Evolutionary conservation across 441 rosid genomes (phyloP).

Genomic region (Breynia disticha): DNA sequence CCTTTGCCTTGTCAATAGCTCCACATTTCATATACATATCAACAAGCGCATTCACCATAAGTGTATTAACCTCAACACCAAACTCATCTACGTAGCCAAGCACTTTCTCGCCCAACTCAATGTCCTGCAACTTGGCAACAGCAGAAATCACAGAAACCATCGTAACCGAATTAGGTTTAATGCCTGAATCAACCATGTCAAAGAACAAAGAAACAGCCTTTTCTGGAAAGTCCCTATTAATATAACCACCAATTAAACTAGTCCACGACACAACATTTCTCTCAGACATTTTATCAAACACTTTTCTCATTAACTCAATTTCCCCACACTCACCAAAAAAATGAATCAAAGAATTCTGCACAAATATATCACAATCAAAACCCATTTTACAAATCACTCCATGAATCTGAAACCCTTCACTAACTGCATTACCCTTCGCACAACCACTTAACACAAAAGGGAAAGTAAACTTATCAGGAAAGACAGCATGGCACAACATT

Average conservation of each 20-base stretch:
- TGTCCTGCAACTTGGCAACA: slow-evolving; percentile 58
- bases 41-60: slow-evolving; percentile 55
- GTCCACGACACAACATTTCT: slow-evolving; percentile 79
- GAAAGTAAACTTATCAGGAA: slow-evolving; percentile 55
- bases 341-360: slow-evolving; percentile 52
- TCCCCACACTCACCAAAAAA: slow-evolving; percentile 47
- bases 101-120: slow-evolving; percentile 37
- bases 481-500: slow-evolving; percentile 31
- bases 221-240: slow-evolving; percentile 29
- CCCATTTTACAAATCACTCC: slow-evolving; percentile 41
- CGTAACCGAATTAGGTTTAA: slow-evolving; percentile 45
- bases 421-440: slow-evolving; percentile 29
- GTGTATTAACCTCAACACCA: slow-evolving; percentile 34
- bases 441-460: slow-evolving; percentile 60
- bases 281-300: slow-evolving; percentile 56
- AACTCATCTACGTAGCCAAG: slow-evolving; percentile 25
- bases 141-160: slow-evolving; percentile 69
- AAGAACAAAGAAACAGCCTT: slow-evolving; percentile 56
- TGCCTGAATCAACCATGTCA: slow-evolving; percentile 40
- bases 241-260: slow-evolving; percentile 61
- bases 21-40: slow-evolving; percentile 78
- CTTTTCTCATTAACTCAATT: slow-evolving; percentile 31
- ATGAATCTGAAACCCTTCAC: slow-evolving; percentile 53
- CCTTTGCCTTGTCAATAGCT: slow-evolving; percentile 35
- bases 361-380: slow-evolving; percentile 34